Percentiles rank a stretch among this genome's conserved stretches.
Conservation (phyloP, 192 early-diverging fungal species). For the Glomus cerebriforme region DNA sequence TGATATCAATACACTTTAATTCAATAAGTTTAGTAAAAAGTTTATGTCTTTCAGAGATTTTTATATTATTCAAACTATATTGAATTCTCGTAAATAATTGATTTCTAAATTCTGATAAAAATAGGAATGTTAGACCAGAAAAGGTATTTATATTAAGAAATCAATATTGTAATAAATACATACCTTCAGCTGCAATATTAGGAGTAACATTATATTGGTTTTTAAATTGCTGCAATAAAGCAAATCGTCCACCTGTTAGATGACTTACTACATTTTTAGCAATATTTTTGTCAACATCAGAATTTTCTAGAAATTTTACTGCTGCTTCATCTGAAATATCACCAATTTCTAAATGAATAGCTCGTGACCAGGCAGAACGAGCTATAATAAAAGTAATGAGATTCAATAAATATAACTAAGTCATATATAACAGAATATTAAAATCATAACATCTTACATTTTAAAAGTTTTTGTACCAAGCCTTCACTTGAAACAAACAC, state of each 20-base stretch:
- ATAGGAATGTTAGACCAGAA: constrained; percentile 23
- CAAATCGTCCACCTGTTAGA: constrained; percentile 20
- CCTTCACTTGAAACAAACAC: constrained; percentile 29
- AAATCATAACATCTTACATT: no score
- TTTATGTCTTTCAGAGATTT: constrained; percentile 24
- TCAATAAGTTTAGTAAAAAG: constrained; percentile 24
- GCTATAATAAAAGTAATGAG: constrained; percentile 19
- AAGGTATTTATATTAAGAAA: constrained; percentile 10
- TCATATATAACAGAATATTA: constrained; percentile 15
- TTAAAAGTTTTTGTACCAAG: constrained; percentile 22
- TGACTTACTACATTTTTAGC: constrained; percentile 19
- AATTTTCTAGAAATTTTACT: no score
- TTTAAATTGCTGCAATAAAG: not conserved
- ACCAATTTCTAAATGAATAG: no score
- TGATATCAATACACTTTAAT: constrained; percentile 12
- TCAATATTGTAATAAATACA: constrained; percentile 18
- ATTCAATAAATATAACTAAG: constrained; percentile 18
- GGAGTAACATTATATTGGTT: not conserved
- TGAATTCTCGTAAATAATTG: not conserved
- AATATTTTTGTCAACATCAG: constrained; percentile 18
- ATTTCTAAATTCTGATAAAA: constrained; percentile 22
- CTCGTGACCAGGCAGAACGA: constrained; percentile 32
- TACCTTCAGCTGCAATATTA: constrained; percentile 21
- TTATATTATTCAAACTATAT: not conserved
- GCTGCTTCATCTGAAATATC: no score